Evolutionary conservation across 495 filamentous ascomycete genomes (phyloP), one percentile per base, ranked within the genome.

Genomic region (Neurospora tetraspora): DNA sequence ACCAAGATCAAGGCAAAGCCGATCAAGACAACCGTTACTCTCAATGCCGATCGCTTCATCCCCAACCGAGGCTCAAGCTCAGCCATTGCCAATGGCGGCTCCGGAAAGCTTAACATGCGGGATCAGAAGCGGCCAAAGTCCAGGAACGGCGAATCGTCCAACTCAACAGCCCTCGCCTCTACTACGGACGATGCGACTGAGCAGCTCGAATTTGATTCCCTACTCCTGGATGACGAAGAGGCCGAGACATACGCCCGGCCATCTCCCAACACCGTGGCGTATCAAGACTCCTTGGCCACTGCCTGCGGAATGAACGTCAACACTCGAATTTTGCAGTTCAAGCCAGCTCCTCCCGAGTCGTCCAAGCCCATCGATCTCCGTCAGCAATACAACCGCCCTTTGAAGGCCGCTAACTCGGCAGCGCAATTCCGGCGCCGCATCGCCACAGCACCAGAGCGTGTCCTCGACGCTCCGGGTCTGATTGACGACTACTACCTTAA

Each of bases 401-500:
- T 98, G 61, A 97, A 93, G 83, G 84, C 91, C 37, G 89, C 92
- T 72, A 89, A 86, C 74, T 82, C 87, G 47, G 88, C 91, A 27
- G 91, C 94, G 12, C 93, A 98, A 78, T 94, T 93, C 84, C 89
- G 94, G 53, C 92, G 96, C 42, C 91, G 96, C 75, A 91, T 99
- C 68, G 90, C 95, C 39, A 98, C 96, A 12, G 93, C 96, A 12
- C 96, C 96, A 1, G 96, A 99, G 81, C 93, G 96, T 69, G 96
- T 99, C 8, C 87, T 99, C n/a, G 96, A 99, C 81, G 96, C 96
- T 1, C 96, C 96, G 1, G 96, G 94, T 71, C 88, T 99, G 37
- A 89, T 98, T 71, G 96, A 99, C 79, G 96, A 99, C 82, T 99
- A 98, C 87, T 99, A 99, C 80, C 91, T 99, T 77, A 99, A 99